A percentile compares a stretch with the other conserved stretches of the same genome.
Evolutionary conservation across 306 rosid species (phyloP).

Genomic region (Cicer cuneatum): DNA sequence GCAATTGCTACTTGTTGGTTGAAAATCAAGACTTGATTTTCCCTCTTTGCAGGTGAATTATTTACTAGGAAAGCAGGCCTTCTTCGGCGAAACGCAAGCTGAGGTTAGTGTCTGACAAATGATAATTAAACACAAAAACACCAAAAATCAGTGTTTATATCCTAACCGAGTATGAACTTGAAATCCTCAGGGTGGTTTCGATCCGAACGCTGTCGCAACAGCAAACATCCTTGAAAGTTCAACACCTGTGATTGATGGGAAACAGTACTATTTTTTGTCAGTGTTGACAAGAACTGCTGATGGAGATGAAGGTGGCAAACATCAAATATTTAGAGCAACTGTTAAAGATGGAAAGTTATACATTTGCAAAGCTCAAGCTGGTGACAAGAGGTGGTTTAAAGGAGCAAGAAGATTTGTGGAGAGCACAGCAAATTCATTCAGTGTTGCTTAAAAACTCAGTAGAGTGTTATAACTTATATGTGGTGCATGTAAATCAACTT

Average conservation of each 20-base stretch:
- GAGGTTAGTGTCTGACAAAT: conserved; percentile 63
- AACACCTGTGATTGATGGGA: conserved; percentile 52
- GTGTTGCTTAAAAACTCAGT: conserved; percentile 69
- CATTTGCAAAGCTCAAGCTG: conserved; percentile 97
- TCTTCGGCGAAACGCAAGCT: conserved; percentile 83
- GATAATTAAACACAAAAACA: background rate
- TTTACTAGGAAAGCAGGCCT: conserved; percentile 90
- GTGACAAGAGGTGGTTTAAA: conserved; percentile 99
- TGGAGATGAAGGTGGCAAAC: conserved; percentile 99
- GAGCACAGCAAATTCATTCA: conserved; percentile 76
- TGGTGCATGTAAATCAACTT: conserved; percentile 56
- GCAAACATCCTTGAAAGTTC: conserved; percentile 80
- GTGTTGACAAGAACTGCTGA: conserved; percentile 98
- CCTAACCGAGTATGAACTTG: conserved; percentile 38
- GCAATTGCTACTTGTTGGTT: conserved; percentile 6
- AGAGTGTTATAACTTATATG: background rate
- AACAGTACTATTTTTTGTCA: conserved; percentile 65
- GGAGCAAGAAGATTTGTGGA: conserved; percentile 93
- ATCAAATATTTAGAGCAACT: conserved; percentile 80
- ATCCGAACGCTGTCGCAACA: conserved; percentile 74
- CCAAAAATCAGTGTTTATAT: background rate
- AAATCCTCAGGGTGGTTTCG: conserved; percentile 84
- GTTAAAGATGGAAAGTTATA: conserved; percentile 87
- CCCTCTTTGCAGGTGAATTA: conserved; percentile 70
- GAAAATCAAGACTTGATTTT: conserved; percentile 38